Conservation (phyloP, 1,139 yeast genomes). For the Zygosaccharomyces sapae region DNA sequence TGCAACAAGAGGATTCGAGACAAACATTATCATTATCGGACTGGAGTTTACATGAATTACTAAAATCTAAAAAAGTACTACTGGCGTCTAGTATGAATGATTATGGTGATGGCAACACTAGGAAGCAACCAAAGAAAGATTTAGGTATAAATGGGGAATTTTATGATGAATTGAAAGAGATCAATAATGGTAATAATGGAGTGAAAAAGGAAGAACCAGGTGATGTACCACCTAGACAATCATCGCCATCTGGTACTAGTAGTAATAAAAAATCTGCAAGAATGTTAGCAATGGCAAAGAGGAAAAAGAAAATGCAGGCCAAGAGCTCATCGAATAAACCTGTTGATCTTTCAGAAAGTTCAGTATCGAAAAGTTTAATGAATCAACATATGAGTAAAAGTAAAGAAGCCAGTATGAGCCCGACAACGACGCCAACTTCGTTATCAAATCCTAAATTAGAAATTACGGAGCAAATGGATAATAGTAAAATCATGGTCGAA, state of each 20-base stretch:
- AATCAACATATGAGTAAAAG: slow-evolving; percentile 9
- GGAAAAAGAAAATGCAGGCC: slow-evolving; percentile 82
- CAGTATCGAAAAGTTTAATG: slow-evolving; percentile 58
- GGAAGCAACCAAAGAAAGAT: slow-evolving; percentile 17
- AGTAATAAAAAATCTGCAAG: slow-evolving; percentile 56
- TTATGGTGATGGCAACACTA: slow-evolving; percentile 35
- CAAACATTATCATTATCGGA: slow-evolving; percentile 54
- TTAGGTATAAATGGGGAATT: slow-evolving; percentile 14
- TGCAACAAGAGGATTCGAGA: slow-evolving; percentile 46
- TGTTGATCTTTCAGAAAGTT: slow-evolving; percentile 74
- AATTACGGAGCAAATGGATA: slow-evolving; percentile 75
- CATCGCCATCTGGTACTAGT: slow-evolving; percentile 11
- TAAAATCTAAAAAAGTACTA: slow-evolving; percentile 65
- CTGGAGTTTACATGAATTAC: slow-evolving; percentile 60
- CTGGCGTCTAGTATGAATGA: slow-evolving; percentile 66
- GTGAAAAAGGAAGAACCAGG: slow-evolving; percentile 8
- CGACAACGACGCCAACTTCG: slow-evolving; percentile 24
- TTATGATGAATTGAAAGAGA: slow-evolving; percentile 22
- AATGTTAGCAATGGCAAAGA: slow-evolving; percentile 86
- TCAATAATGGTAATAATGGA: slow-evolving; percentile 10
- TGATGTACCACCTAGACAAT: slow-evolving; percentile 5
- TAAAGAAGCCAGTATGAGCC: slow-evolving; percentile 5
- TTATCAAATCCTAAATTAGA: slow-evolving; percentile 42
- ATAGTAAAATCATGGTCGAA: slow-evolving; percentile 80
- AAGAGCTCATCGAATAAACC: slow-evolving; percentile 55